Conservation (phyloP, 306 rosid species). For the Corylus heterophylla region DNA sequence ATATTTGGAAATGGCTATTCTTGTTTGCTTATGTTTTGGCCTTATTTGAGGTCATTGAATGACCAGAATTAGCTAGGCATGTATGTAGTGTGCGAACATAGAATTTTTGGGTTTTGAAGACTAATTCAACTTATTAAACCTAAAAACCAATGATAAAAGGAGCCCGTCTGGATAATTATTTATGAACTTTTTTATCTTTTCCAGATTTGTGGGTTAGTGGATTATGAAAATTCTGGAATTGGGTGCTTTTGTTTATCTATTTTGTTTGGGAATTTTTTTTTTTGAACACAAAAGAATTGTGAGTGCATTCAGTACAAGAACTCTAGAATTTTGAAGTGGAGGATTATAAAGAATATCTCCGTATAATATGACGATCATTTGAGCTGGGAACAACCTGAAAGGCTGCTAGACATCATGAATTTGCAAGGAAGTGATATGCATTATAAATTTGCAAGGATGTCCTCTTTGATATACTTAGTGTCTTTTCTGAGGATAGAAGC, state of each 20-base stretch:
- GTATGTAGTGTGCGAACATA: background rate
- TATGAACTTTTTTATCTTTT: background rate
- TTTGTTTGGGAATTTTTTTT: background rate
- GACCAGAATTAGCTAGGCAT: background rate
- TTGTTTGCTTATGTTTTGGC: background rate
- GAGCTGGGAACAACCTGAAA: background rate
- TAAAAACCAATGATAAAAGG: conserved; percentile 10
- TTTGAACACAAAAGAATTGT: conserved; percentile 19
- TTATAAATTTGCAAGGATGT: conserved; percentile 14
- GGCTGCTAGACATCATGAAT: conserved; percentile 9
- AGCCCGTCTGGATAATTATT: background rate
- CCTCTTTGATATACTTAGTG: background rate
- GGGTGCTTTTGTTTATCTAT: conserved; percentile 16
- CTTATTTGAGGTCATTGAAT: background rate
- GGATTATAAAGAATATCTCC: background rate
- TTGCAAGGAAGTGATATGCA: conserved; percentile 8
- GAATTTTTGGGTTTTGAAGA: background rate
- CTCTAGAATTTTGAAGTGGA: background rate
- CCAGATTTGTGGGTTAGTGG: background rate
- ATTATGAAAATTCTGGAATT: conserved; percentile 5
- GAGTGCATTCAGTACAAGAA: conserved; percentile 13
- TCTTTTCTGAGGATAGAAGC: background rate
- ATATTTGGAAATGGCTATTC: background rate
- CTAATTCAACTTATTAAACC: background rate
- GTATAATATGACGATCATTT: background rate